Evolutionary conservation across 2,329 filamentous ascomycete genomes (phyloP).

Genomic region (Colletotrichum incanum): DNA sequence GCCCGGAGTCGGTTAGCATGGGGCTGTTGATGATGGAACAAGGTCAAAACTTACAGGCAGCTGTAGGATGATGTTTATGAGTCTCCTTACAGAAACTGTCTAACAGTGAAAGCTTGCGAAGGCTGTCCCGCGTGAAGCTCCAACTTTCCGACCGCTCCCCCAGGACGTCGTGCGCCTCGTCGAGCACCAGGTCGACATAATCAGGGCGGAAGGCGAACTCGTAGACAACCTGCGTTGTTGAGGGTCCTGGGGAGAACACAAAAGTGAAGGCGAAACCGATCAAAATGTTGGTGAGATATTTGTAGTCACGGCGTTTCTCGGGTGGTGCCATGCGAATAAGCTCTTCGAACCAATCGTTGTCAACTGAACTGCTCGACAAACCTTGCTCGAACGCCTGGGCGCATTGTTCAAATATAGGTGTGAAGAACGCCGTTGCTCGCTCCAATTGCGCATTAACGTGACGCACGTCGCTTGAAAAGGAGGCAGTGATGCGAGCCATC

Average conservation of each 20-base stretch:
- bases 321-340: constrained; percentile 30
- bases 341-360: constrained; percentile 35
- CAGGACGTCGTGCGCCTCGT: constrained; percentile 26
- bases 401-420: constrained; percentile 24
- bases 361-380: background rate
- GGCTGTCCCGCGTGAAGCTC: constrained; percentile 27
- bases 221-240: constrained; percentile 39
- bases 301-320: constrained; percentile 27
- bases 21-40: background rate
- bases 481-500: constrained; percentile 36
- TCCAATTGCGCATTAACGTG: constrained; percentile 30
- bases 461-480: constrained; percentile 26
- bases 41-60: constrained; percentile 23
- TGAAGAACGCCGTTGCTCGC: constrained; percentile 13
- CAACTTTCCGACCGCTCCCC: constrained; percentile 6
- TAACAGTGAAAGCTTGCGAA: constrained; percentile 25
- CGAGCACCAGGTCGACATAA: constrained; percentile 15
- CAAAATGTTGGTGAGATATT: constrained; percentile 37
- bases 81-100: constrained; percentile 41
- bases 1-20: background rate
- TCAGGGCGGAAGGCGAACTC: constrained; percentile 40
- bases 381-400: constrained; percentile 18
- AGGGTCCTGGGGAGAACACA: constrained; percentile 29
- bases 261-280: constrained; percentile 38
- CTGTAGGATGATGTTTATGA: constrained; percentile 36